These are phyloP conservation scores for Haplosporangium sp. DNA, from an alignment of 371 early-diverging fungal genomes.

Conservation along the genomic window DNA sequence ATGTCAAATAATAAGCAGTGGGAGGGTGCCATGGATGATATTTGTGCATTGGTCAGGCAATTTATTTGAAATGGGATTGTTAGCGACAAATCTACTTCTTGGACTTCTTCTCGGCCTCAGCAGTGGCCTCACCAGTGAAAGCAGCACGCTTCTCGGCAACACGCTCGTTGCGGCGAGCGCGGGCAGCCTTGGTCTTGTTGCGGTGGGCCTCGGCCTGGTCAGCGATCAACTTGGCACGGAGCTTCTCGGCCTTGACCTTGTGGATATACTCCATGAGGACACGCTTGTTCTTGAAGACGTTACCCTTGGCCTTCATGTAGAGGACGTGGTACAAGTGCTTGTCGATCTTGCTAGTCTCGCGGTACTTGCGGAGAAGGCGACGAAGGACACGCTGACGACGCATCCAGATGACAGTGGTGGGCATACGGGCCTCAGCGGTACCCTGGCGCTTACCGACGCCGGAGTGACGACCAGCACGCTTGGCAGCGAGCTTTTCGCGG, in stretches of 20 bases:
- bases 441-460: constrained; percentile 99
- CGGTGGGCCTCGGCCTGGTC: constrained; percentile 99
- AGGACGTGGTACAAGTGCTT: constrained; percentile 98
- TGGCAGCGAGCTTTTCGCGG: constrained; percentile 93
- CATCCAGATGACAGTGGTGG: constrained; percentile 98
- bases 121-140: constrained; percentile 62
- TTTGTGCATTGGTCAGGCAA: neutral
- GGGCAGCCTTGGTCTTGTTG: constrained; percentile 95
- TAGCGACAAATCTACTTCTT: constrained; percentile 40
- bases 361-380: constrained; percentile 97
- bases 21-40: neutral
- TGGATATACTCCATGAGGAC: constrained; percentile 99
- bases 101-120: constrained; percentile 38
- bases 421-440: constrained; percentile 99
- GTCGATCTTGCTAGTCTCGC: constrained; percentile 98
- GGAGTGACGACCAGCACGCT: constrained; percentile 99
- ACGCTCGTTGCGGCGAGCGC: constrained; percentile 92
- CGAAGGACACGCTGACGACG: constrained; percentile 99
- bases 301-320: constrained; percentile 99
- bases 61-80: neutral
- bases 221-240: constrained; percentile 92
- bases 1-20: neutral
- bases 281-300: constrained; percentile 99
- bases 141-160: constrained; percentile 91
- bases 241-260: constrained; percentile 99